These are phyloP conservation scores for Ophidiomyces ophidiicola DNA, from an alignment of 2,329 filamentous ascomycete species.

Conservation along the genomic window DNA sequence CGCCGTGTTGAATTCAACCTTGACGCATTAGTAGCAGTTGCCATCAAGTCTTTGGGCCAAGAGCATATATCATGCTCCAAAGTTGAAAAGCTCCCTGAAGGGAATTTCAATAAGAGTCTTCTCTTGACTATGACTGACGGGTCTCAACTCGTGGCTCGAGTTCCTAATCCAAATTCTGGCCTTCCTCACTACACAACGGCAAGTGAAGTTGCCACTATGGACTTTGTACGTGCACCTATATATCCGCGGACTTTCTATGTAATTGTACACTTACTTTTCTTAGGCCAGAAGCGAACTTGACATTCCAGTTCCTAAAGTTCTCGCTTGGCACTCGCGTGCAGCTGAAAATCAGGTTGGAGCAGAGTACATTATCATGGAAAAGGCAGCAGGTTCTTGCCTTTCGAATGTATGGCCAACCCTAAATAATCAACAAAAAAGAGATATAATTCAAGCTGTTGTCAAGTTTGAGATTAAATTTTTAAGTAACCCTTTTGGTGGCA, in stretches of 20 bases:
- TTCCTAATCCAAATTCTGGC: no score
- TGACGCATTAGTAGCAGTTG: constrained; percentile 21
- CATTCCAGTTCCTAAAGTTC: constrained; percentile 19
- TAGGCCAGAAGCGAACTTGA: constrained; percentile 13
- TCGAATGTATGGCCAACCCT: constrained; percentile 1
- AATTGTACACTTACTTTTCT: background rate
- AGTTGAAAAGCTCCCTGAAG: constrained; percentile 22
- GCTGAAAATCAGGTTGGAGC: constrained; percentile 19
- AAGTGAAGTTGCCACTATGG: no score
- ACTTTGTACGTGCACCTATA: no score
- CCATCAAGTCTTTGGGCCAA: constrained; percentile 17
- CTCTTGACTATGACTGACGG: constrained; percentile 17
- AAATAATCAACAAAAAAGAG: constrained; percentile 1
- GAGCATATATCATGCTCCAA: constrained; percentile 9
- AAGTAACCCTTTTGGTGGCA: constrained; percentile 4
- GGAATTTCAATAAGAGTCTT: constrained; percentile 22
- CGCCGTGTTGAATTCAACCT: constrained; percentile 26
- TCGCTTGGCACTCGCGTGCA: constrained; percentile 17
- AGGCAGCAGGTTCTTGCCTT: constrained; percentile 10
- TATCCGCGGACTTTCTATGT: no score
- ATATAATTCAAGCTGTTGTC: constrained; percentile 3
- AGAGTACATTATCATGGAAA: constrained; percentile 26
- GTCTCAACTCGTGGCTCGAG: no score
- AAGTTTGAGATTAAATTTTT: constrained; percentile 2
- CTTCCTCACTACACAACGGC: no score